phyloP scores from a whole-genome alignment of 495 filamentous ascomycete genomes.

The Letharia lupina region DNA sequence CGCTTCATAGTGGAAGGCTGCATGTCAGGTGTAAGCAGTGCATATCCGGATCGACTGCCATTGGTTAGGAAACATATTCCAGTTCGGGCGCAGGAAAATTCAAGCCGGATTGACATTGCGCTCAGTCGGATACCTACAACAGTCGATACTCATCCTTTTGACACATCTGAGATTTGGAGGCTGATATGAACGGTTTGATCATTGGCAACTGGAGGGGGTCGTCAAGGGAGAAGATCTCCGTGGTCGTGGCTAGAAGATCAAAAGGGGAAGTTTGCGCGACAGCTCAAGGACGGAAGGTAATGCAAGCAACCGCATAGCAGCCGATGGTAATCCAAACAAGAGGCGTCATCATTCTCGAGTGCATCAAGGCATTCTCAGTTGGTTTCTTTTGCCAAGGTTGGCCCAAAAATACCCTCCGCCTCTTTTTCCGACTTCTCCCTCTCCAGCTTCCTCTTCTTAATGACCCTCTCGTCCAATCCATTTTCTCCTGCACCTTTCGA shows the following conservation, averaged over 20 bases:
- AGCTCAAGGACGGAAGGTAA: not conserved
- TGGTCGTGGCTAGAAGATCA: not conserved
- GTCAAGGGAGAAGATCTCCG: not conserved
- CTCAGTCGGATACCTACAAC: not conserved
- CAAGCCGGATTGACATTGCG: not conserved
- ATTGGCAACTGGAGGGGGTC: not conserved
- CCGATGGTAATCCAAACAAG: not conserved
- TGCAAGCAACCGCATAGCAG: not conserved
- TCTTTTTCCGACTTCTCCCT: constrained; percentile 40
- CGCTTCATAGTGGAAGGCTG: not conserved
- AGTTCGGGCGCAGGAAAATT: not conserved
- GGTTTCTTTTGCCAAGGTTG: constrained; percentile 8
- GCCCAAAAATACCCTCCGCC: constrained; percentile 41
- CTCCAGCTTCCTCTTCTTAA: constrained; percentile 54
- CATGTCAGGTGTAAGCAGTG: not conserved
- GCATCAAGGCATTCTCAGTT: not conserved
- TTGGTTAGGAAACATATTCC: not conserved
- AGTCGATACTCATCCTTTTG: not conserved
- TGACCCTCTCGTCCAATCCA: constrained; percentile 28
- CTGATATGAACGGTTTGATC: not conserved
- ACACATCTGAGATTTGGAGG: not conserved
- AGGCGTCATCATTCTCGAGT: not conserved
- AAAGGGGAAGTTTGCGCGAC: not conserved
- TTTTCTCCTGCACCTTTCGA: constrained; percentile 13
- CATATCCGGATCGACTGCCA: not conserved